A percentile compares a stretch with the other conserved stretches of the same genome.
Conservation (phyloP, 2,329 filamentous ascomycete species). For the Nannizziopsis barbatae region DNA sequence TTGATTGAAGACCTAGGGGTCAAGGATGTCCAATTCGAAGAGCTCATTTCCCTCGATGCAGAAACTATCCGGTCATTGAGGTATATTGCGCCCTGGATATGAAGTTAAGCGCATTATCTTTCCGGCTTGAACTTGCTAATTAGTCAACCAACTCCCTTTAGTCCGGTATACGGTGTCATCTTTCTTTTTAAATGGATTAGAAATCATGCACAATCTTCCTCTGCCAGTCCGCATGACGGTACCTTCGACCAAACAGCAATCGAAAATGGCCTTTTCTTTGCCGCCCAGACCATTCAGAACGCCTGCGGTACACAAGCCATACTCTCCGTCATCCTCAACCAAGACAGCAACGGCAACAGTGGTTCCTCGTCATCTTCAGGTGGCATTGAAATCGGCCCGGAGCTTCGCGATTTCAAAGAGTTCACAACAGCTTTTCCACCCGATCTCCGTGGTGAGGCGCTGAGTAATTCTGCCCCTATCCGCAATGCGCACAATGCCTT, state of each 20-base stretch:
- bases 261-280: conserved; percentile 68
- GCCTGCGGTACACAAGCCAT: conserved; percentile 95
- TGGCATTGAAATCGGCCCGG: conserved; percentile 58
- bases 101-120: conserved; percentile 1
- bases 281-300: conserved; percentile 94
- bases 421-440: conserved; percentile 76
- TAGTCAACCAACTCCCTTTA: neutral
- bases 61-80: conserved; percentile 41
- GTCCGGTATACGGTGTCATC: conserved; percentile 82
- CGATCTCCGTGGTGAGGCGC: conserved; percentile 59
- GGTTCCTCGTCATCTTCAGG: conserved; percentile 11
- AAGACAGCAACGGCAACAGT: conserved; percentile 35
- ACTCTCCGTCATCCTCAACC: conserved; percentile 82
- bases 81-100: too few relatives aligned
- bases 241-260: conserved; percentile 64
- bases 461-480: conserved; percentile 60
- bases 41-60: conserved; percentile 79
- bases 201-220: conserved; percentile 44
- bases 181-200: conserved; percentile 85
- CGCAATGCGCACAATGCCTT: conserved; percentile 82
- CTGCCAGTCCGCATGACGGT: conserved; percentile 64
- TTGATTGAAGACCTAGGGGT: conserved; percentile 87
- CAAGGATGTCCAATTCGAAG: conserved; percentile 90
- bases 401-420: conserved; percentile 68
- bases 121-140: conserved; percentile 2